These are phyloP conservation scores for Debaryomyces subglobosus DNA, from an alignment of 1,139 yeast genomes.

Conservation along the genomic window DNA sequence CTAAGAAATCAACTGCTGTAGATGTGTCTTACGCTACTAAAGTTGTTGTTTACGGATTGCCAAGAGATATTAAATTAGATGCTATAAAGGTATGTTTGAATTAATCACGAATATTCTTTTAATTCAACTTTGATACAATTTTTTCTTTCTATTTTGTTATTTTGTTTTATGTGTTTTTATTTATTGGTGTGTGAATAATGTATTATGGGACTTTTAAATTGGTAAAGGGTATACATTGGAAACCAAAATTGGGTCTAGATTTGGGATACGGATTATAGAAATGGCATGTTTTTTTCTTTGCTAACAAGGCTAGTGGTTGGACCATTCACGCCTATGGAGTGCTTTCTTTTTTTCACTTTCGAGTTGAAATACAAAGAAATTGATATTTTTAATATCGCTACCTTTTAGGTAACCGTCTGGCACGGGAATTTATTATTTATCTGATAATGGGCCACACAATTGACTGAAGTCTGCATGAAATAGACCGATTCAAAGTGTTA, in stretches of 20 bases:
- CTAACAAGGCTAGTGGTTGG: slow-evolving; percentile 3
- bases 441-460: slow-evolving; percentile 2
- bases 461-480: not conserved
- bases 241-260: not conserved
- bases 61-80: slow-evolving; percentile 76
- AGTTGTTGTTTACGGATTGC: slow-evolving; percentile 76
- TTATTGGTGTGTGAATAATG: slow-evolving; percentile 7
- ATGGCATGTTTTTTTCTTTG: slow-evolving; percentile 11
- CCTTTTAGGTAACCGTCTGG: slow-evolving; percentile 6
- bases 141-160: slow-evolving; percentile 8
- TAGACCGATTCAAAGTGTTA: not conserved
- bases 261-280: slow-evolving; percentile 5
- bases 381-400: slow-evolving; percentile 1
- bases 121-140: slow-evolving; percentile 8
- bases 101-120: slow-evolving; percentile 1
- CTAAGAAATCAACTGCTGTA: slow-evolving; percentile 35
- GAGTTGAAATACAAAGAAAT: slow-evolving; percentile 7
- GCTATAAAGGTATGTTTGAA: slow-evolving; percentile 75
- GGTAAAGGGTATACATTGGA: slow-evolving; percentile 1
- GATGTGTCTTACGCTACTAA: slow-evolving; percentile 68
- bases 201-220: not conserved
- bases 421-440: slow-evolving; percentile 1
- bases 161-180: slow-evolving; percentile 6
- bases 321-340: slow-evolving; percentile 2
- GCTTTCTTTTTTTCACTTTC: slow-evolving; percentile 10